Conservation (phyloP, 305 asterid genomes). For the Coffea humblotiana region DNA sequence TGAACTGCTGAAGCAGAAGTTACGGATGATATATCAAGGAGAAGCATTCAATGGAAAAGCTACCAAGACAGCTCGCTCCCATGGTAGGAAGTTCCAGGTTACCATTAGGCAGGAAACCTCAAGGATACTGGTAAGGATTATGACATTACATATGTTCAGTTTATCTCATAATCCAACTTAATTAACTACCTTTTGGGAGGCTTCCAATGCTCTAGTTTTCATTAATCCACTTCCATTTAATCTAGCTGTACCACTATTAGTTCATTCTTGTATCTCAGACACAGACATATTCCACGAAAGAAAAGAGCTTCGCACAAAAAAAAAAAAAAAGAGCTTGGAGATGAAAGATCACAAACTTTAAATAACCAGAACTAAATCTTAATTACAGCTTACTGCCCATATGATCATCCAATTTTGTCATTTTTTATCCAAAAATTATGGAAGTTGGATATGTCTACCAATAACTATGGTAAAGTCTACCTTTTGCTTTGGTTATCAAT, state of each 20-base stretch:
- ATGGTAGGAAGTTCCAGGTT: conserved; percentile 88
- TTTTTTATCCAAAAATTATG: no score
- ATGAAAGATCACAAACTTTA: not conserved
- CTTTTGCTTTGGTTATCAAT: not conserved
- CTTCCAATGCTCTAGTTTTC: not conserved
- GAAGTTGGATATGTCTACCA: not conserved
- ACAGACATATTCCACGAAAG: not conserved
- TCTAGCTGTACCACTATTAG: not conserved
- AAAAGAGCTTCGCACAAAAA: not conserved
- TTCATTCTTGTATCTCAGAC: not conserved
- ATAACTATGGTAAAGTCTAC: not conserved
- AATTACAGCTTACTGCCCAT: not conserved
- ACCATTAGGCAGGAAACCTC: conserved; percentile 83
- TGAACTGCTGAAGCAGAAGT: conserved; percentile 70
- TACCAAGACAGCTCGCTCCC: conserved; percentile 89
- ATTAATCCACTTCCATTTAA: not conserved
- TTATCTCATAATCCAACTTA: not conserved
- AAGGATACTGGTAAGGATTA: conserved; percentile 59
- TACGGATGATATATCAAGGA: conserved; percentile 66
- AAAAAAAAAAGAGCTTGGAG: not conserved
- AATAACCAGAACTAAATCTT: not conserved
- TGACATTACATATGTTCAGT: no score
- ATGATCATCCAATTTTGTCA: not conserved
- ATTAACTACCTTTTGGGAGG: not conserved
- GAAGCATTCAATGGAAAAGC: conserved; percentile 84